A percentile compares a stretch with the other conserved stretches of the same genome.
Conservation (phyloP, 208 protist genomes). For the Trypanosoma boissoni region DNA sequence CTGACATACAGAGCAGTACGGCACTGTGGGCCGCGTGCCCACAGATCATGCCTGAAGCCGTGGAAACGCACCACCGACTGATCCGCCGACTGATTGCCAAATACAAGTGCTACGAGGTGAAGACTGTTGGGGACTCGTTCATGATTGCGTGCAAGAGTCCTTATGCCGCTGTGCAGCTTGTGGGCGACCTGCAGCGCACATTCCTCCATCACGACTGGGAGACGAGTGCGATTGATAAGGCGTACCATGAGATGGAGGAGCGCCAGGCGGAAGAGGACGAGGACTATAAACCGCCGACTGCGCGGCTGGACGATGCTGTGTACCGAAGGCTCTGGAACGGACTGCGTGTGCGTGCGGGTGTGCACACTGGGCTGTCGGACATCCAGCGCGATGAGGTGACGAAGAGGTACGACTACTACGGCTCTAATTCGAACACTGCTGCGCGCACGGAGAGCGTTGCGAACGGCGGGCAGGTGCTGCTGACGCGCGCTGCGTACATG, state of each 20-base stretch:
- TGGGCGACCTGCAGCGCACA: not conserved
- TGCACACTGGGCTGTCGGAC: not conserved
- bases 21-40: slow-evolving; percentile 45
- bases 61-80: not conserved
- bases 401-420: not conserved
- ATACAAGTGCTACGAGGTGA: not conserved
- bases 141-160: not conserved
- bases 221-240: not conserved
- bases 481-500: not conserved
- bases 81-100: not conserved
- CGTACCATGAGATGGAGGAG: not conserved
- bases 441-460: not conserved
- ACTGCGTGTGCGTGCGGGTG: not conserved
- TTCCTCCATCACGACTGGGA: not conserved
- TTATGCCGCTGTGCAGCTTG: not conserved
- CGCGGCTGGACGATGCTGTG: not conserved
- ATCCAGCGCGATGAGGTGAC: not conserved
- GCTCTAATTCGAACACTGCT: not conserved
- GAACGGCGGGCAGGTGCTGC: not conserved
- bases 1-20: slow-evolving; percentile 79
- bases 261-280: not conserved
- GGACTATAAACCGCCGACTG: not conserved
- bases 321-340: not conserved
- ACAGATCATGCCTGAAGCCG: not conserved
- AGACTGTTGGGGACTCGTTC: not conserved